Conservation (phyloP, 2,329 filamentous ascomycete species). For the Penicillium sp. region DNA sequence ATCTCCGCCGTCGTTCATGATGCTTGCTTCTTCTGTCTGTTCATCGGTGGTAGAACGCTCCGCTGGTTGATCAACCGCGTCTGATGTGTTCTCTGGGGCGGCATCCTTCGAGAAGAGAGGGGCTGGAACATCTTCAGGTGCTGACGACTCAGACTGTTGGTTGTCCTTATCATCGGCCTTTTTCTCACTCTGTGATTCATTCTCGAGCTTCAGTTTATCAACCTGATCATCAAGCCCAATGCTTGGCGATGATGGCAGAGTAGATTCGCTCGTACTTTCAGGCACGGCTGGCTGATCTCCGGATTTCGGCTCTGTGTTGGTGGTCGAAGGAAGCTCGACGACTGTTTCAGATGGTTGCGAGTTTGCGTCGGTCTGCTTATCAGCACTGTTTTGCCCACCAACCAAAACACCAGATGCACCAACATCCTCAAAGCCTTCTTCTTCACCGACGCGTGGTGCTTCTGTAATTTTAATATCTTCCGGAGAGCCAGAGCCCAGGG, state of each 20-base stretch:
- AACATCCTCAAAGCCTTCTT: constrained; percentile 94
- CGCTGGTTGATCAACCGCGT: constrained; percentile 21
- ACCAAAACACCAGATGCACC: constrained; percentile 67
- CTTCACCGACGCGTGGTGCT: constrained; percentile 78
- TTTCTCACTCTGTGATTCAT: constrained; percentile 14
- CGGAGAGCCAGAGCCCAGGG: constrained; percentile 50
- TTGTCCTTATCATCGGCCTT: constrained; percentile 4
- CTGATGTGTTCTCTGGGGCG: constrained; percentile 21
- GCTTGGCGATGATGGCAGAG: constrained; percentile 51
- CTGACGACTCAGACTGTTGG: constrained; percentile 47
- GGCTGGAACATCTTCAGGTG: constrained; percentile 68
- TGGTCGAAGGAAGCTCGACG: background rate
- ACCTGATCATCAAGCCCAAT: constrained; percentile 58
- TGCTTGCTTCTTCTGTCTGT: constrained; percentile 20
- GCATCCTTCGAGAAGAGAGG: constrained; percentile 60
- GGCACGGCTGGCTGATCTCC: constrained; percentile 15
- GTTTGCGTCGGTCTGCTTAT: constrained; percentile 41
- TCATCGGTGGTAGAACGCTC: constrained; percentile 15
- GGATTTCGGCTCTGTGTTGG: background rate
- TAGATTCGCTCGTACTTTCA: constrained; percentile 22
- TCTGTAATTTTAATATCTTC: constrained; percentile 72
- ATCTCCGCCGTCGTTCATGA: constrained; percentile 20
- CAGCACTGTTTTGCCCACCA: constrained; percentile 67
- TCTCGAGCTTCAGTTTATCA: constrained; percentile 58
- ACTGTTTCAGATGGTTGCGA: constrained; percentile 1